These are phyloP conservation scores for Ceriops decandra DNA, from an alignment of 345 rosid genomes.

Conservation along the genomic window DNA sequence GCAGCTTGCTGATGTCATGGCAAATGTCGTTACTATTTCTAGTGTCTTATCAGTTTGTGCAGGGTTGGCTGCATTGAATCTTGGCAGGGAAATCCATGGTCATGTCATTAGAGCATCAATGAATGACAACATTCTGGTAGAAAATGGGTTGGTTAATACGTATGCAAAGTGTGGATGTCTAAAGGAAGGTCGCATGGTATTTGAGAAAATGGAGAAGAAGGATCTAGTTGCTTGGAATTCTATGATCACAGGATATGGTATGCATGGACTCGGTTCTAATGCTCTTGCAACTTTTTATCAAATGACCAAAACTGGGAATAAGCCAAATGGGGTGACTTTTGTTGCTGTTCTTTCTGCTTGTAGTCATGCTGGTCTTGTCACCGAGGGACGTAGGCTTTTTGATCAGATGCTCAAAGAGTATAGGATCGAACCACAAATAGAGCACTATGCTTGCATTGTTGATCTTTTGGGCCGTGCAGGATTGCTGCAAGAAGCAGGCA, in stretches of 20 bases:
- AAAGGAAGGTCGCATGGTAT: conserved; percentile 39
- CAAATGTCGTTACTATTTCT: conserved; percentile 56
- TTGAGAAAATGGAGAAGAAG: conserved; percentile 39
- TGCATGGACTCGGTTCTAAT: conserved; percentile 53
- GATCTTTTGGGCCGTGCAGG: conserved; percentile 75
- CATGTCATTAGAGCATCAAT: conserved; percentile 47
- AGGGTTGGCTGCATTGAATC: conserved; percentile 46
- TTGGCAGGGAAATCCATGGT: conserved; percentile 66
- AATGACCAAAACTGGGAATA: conserved; percentile 45
- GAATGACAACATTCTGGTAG: conserved; percentile 51
- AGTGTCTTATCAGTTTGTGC: conserved; percentile 65
- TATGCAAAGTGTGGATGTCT: conserved; percentile 66
- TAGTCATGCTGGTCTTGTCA: conserved; percentile 67
- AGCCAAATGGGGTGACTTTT: conserved; percentile 61
- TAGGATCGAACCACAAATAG: conserved; percentile 51
- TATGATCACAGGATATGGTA: conserved; percentile 59
- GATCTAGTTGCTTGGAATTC: conserved; percentile 67
- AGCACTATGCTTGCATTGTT: conserved; percentile 68
- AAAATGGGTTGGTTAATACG: conserved; percentile 66
- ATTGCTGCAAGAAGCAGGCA: conserved; percentile 52
- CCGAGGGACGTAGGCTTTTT: conserved; percentile 46
- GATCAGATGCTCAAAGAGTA: conserved; percentile 37
- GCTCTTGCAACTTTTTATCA: conserved; percentile 48
- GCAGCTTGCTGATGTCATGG: conserved; percentile 42
- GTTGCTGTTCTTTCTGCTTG: conserved; percentile 76